These are phyloP conservation scores for Leptomonas seymouri DNA, from an alignment of 208 protist genomes.

Conservation along the genomic window DNA sequence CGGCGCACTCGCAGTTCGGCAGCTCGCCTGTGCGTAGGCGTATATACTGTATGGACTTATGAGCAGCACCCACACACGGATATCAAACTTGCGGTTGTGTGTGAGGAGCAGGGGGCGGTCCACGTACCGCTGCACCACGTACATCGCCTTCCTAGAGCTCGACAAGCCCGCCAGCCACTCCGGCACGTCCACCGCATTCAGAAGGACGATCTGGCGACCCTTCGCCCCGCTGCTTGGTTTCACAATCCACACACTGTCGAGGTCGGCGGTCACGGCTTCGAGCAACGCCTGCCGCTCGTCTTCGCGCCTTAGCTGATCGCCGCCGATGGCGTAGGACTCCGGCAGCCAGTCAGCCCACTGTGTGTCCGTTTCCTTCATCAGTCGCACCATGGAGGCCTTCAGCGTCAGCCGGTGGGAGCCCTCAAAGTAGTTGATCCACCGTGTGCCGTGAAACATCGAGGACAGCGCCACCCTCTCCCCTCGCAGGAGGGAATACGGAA, in stretches of 20 bases:
- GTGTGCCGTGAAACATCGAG: slow-evolving; percentile 61
- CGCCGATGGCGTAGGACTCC: slow-evolving; percentile 73
- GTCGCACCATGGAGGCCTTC: slow-evolving; percentile 75
- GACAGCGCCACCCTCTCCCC: slow-evolving; percentile 52
- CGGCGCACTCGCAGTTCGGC: slow-evolving; percentile 70
- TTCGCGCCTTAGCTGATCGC: slow-evolving; percentile 48
- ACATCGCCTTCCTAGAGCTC: slow-evolving; percentile 28
- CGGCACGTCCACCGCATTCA: slow-evolving; percentile 34
- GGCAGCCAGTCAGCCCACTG: slow-evolving; percentile 71
- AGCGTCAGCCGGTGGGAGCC: slow-evolving; percentile 84
- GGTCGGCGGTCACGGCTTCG: slow-evolving; percentile 27
- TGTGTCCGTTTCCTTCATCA: slow-evolving; percentile 53
- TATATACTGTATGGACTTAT: slow-evolving; percentile 71
- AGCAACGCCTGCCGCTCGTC: slow-evolving; percentile 64
- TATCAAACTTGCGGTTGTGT: slow-evolving; percentile 88
- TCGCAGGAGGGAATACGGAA: slow-evolving; percentile 76
- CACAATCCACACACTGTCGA: slow-evolving; percentile 77
- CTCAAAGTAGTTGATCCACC: slow-evolving; percentile 91
- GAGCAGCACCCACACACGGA: slow-evolving; percentile 85
- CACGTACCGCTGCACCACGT: slow-evolving; percentile 89
- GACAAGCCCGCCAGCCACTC: slow-evolving; percentile 49
- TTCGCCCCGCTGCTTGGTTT: slow-evolving; percentile 86
- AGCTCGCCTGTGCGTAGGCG: slow-evolving; percentile 84
- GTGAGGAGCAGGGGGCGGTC: slow-evolving; percentile 81
- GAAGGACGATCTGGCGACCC: slow-evolving; percentile 74